phyloP scores from a whole-genome alignment of 2,329 filamentous ascomycete species.

The Fusarium robinianum region DNA sequence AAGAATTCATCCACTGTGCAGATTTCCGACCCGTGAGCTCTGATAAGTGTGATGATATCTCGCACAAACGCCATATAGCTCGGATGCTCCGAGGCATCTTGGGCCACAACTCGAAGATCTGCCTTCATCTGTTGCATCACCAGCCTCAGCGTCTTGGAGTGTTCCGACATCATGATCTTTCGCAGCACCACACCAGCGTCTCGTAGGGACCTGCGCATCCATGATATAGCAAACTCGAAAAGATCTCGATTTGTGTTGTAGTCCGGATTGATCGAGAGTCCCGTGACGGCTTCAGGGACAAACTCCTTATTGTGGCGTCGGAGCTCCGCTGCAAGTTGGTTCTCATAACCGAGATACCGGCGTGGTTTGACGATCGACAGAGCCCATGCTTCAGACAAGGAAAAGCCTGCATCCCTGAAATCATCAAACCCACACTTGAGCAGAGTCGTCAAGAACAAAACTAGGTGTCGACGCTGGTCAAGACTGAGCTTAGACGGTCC shows the following conservation, averaged over 20 bases:
- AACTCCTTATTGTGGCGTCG: slow-evolving; percentile 49
- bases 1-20: slow-evolving; percentile 60
- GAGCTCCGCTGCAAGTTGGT: slow-evolving; percentile 53
- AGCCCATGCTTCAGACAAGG: slow-evolving; percentile 57
- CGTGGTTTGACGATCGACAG: slow-evolving; percentile 56
- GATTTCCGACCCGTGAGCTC: slow-evolving; percentile 58
- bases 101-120: slow-evolving; percentile 49
- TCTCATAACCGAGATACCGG: slow-evolving; percentile 52
- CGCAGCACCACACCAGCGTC: slow-evolving; percentile 43
- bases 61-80: slow-evolving; percentile 57
- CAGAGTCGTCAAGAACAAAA: slow-evolving; percentile 57
- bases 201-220: slow-evolving; percentile 56
- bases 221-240: slow-evolving; percentile 54
- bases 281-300: slow-evolving; percentile 46
- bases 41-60: slow-evolving; percentile 57
- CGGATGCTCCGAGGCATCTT: slow-evolving; percentile 48
- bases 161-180: slow-evolving; percentile 46
- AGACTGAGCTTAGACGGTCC: slow-evolving; percentile 46
- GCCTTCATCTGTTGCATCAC: slow-evolving; percentile 60
- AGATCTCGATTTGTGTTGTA: slow-evolving; percentile 55
- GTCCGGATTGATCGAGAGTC: slow-evolving; percentile 46
- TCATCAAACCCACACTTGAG: slow-evolving; percentile 53
- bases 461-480: slow-evolving; percentile 50
- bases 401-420: slow-evolving; percentile 51
- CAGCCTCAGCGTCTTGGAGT: slow-evolving; percentile 48